phyloP scores from a whole-genome alignment of 1,139 yeast genomes.

The Magnusiomyces magnusii region DNA sequence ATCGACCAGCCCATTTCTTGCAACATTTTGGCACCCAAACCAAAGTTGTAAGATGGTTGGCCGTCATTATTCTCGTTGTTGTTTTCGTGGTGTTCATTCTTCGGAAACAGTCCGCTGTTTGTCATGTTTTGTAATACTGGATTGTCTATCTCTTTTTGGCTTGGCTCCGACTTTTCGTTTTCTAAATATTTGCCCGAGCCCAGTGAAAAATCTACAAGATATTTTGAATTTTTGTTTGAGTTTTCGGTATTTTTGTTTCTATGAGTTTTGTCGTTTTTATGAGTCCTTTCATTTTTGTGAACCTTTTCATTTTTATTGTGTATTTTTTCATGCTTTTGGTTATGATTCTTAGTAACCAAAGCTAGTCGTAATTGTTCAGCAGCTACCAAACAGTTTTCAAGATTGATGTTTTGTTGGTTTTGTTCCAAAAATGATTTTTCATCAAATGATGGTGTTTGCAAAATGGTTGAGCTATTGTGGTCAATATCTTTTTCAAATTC shows the following conservation, averaged over 20 bases:
- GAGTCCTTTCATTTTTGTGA: not conserved
- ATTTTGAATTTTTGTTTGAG: not conserved
- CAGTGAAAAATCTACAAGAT: not conserved
- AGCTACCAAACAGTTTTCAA: not conserved
- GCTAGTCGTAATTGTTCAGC: not conserved
- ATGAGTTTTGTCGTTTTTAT: not conserved
- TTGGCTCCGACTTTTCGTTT: not conserved
- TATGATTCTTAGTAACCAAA: not conserved
- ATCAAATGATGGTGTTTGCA: not conserved
- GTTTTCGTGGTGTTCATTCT: not conserved
- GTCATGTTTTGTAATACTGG: not conserved
- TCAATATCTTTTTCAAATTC: not conserved
- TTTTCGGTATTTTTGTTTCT: not conserved
- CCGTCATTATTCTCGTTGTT: not conserved
- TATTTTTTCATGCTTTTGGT: not conserved
- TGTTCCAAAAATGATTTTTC: not conserved
- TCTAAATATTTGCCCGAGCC: not conserved
- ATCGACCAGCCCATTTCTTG: conserved; percentile 4
- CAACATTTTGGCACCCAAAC: conserved; percentile 3
- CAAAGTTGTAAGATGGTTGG: not conserved
- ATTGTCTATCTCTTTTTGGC: not conserved
- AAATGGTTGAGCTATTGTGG: not conserved
- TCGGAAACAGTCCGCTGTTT: not conserved
- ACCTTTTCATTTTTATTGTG: not conserved
- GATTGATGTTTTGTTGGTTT: not conserved